Percentiles rank a stretch among this genome's conserved stretches.
Conservation (phyloP, 768 basidiomycete genomes). For the Fistulinella prunicolor region DNA sequence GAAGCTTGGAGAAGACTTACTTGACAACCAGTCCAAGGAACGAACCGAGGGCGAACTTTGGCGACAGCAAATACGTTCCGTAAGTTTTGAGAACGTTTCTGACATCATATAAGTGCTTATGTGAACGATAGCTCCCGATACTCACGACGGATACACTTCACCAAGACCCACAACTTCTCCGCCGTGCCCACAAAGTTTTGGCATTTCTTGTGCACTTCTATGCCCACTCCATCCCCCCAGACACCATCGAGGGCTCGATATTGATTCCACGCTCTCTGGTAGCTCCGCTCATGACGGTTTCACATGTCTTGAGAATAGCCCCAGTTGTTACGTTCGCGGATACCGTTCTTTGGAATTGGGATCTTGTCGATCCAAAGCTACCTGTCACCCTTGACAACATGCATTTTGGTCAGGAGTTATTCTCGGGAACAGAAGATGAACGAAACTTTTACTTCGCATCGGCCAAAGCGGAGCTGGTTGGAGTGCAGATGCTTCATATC, state of each 20-base stretch:
- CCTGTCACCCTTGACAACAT: constrained; percentile 74
- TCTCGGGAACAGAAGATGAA: constrained; percentile 87
- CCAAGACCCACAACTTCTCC: constrained; percentile 56
- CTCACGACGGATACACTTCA: constrained; percentile 55
- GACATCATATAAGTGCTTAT: constrained; percentile 12
- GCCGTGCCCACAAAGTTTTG: constrained; percentile 86
- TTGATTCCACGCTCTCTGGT: constrained; percentile 75
- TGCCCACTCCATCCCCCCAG: constrained; percentile 69
- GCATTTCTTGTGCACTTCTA: constrained; percentile 91
- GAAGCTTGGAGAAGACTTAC: constrained; percentile 56
- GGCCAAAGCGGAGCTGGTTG: constrained; percentile 80
- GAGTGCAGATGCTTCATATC: constrained; percentile 81
- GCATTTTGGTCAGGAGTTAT: constrained; percentile 57
- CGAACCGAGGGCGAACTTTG: constrained; percentile 61
- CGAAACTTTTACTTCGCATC: constrained; percentile 83
- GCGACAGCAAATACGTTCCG: constrained; percentile 60
- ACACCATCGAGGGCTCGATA: constrained; percentile 38
- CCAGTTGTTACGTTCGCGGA: constrained; percentile 95
- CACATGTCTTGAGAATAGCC: constrained; percentile 75
- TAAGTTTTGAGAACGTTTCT: constrained; percentile 38
- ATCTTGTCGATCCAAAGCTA: constrained; percentile 50
- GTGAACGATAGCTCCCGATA: constrained; percentile 59
- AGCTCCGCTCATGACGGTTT: constrained; percentile 74
- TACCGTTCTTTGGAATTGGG: constrained; percentile 93
- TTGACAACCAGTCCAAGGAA: constrained; percentile 46